These are phyloP conservation scores for Roridomyces roridus DNA, from an alignment of 768 basidiomycete genomes.

Conservation along the genomic window DNA sequence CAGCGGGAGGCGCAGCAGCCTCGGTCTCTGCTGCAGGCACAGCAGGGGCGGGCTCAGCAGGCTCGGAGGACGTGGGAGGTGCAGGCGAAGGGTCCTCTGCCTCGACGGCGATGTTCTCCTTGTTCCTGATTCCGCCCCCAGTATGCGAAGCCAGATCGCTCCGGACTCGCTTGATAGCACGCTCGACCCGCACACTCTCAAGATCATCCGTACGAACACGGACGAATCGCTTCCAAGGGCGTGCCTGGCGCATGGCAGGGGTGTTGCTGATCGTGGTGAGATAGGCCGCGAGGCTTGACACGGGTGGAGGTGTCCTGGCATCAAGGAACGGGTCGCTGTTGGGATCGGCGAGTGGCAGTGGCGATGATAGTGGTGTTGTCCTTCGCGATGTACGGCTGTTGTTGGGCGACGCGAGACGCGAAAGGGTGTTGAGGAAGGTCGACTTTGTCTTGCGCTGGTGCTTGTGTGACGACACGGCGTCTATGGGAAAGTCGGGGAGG, in stretches of 20 bases:
- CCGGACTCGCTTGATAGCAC: conserved; percentile 86
- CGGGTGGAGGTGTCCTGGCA: conserved; percentile 29
- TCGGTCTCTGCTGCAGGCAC: conserved; percentile 31
- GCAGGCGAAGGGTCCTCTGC: conserved; percentile 26
- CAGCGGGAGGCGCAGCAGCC: neutral
- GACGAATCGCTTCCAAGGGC: conserved; percentile 87
- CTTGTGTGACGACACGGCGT: conserved; percentile 47
- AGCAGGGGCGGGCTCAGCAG: conserved; percentile 44
- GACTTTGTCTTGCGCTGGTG: conserved; percentile 71
- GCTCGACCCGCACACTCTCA: conserved; percentile 84
- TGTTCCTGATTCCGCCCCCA: conserved; percentile 40
- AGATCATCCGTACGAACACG: conserved; percentile 86
- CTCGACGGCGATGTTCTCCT: conserved; percentile 33
- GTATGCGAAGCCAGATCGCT: conserved; percentile 83
- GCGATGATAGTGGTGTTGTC: conserved; percentile 34
- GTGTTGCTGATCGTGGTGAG: conserved; percentile 81
- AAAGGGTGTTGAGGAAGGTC: conserved; percentile 85
- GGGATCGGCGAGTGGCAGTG: conserved; percentile 41
- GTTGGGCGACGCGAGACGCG: conserved; percentile 79
- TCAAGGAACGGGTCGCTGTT: conserved; percentile 63
- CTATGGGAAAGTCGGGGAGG: conserved; percentile 68
- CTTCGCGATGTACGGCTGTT: conserved; percentile 47
- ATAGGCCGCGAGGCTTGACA: conserved; percentile 72
- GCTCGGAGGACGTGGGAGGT: neutral
- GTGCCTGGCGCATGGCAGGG: conserved; percentile 61